These are phyloP conservation scores for Endotrypanum monterogeii DNA, from an alignment of 208 protist genomes.

Conservation along the genomic window DNA sequence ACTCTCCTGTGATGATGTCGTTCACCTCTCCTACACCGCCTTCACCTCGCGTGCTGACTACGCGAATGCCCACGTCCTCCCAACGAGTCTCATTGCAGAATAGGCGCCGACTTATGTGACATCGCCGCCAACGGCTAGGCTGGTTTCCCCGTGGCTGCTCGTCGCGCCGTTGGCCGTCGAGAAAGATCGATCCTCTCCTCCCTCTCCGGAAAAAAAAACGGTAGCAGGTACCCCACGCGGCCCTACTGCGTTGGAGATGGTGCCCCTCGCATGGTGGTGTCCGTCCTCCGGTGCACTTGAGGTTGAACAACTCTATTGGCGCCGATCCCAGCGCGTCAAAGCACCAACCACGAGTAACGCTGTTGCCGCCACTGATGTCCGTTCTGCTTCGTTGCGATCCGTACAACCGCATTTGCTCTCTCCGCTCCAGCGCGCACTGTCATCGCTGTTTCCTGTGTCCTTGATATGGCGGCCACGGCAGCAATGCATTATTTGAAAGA, in stretches of 20 bases:
- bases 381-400: slow-evolving; percentile 8
- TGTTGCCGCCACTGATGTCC: not conserved
- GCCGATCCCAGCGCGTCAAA: not conserved
- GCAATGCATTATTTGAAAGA: not conserved
- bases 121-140: slow-evolving; percentile 6
- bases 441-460: slow-evolving; percentile 56
- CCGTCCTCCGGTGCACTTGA: slow-evolving; percentile 39
- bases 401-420: slow-evolving; percentile 5
- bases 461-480: slow-evolving; percentile 40
- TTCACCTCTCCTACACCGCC: slow-evolving; percentile 41
- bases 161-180: not conserved
- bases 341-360: not conserved
- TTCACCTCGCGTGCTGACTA: slow-evolving; percentile 47
- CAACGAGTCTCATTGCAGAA: slow-evolving; percentile 5
- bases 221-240: not conserved
- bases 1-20: not conserved
- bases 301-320: slow-evolving; percentile 42
- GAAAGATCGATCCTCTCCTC: not conserved
- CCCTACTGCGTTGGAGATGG: slow-evolving; percentile 10
- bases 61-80: slow-evolving; percentile 52
- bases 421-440: slow-evolving; percentile 31
- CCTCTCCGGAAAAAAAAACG: not conserved
- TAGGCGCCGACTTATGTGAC: not conserved
- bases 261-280: slow-evolving; percentile 53
- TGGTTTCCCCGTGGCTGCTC: slow-evolving; percentile 48